Conservation (phyloP, 371 early-diverging fungal genomes). For the Polyrhizophydium stewartii region DNA sequence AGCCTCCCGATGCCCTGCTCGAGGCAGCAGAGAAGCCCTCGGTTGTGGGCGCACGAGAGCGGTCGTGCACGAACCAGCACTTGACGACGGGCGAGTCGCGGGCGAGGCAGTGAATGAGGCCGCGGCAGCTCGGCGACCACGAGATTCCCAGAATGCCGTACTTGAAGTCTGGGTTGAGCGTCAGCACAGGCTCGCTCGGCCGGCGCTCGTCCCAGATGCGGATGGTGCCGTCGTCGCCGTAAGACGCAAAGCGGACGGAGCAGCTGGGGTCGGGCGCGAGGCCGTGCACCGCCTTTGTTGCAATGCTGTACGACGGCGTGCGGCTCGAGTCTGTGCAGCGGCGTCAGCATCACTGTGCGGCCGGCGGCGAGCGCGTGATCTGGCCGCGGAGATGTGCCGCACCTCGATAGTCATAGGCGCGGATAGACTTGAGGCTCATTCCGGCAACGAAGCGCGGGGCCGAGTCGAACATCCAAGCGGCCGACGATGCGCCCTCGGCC, state of each 20-base stretch:
- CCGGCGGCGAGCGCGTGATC: neutral
- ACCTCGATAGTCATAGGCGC: constrained; percentile 1
- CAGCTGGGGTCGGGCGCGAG: constrained; percentile 69
- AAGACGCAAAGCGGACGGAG: constrained; percentile 65
- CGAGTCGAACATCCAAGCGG: neutral
- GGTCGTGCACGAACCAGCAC: too few species aligned
- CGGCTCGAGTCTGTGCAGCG: neutral
- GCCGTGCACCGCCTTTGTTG: constrained; percentile 73
- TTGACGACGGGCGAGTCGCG: constrained; percentile 54
- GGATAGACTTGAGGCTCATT: neutral
- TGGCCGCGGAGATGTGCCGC: neutral
- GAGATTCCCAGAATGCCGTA: constrained; percentile 48
- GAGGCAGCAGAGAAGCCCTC: too few species aligned
- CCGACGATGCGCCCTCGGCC: neutral
- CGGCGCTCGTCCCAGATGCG: constrained; percentile 78
- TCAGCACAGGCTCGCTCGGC: constrained; percentile 47
- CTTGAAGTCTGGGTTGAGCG: constrained; percentile 24
- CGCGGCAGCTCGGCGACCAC: constrained; percentile 61
- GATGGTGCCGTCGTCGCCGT: constrained; percentile 65
- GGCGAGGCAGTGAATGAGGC: constrained; percentile 61
- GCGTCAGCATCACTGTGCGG: neutral
- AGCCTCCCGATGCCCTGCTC: too few species aligned
- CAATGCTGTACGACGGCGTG: constrained; percentile 27
- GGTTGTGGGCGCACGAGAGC: too few species aligned
- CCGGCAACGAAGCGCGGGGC: neutral